These are phyloP conservation scores for Asterella californica DNA, from an alignment of 225 moss, liverwort and hornwort species.

Conservation along the genomic window DNA sequence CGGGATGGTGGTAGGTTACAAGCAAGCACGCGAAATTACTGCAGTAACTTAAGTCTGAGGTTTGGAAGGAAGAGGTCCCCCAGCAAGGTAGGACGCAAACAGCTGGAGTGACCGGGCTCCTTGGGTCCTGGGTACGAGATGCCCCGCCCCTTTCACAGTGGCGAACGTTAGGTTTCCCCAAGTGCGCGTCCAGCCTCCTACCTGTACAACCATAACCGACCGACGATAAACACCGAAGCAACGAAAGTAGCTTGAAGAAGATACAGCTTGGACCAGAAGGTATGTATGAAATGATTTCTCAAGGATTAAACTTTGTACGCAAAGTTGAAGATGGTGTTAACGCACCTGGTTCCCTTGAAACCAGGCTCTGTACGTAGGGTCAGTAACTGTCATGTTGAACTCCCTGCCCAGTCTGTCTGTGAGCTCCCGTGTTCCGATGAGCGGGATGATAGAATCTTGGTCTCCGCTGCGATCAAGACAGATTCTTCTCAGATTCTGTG, in stretches of 20 bases:
- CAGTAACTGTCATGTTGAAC: neutral
- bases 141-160: constrained; percentile 60
- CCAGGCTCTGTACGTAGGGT: constrained; percentile 27
- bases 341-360: constrained; percentile 35
- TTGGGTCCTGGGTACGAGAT: constrained; percentile 58
- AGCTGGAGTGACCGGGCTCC: constrained; percentile 49
- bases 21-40: neutral
- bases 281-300: too few relatives aligned
- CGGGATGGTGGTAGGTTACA: neutral
- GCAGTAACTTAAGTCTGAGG: neutral
- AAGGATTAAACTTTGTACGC: neutral
- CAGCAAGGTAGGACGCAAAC: constrained; percentile 34
- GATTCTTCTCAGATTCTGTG: neutral
- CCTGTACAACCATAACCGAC: constrained; percentile 27
- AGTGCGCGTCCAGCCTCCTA: constrained; percentile 51
- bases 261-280: too few relatives aligned
- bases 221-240: neutral
- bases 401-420: constrained; percentile 13
- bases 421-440: constrained; percentile 31
- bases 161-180: constrained; percentile 54
- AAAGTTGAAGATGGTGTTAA: neutral
- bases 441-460: constrained; percentile 29
- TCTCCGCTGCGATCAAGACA: constrained; percentile 30
- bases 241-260: too few relatives aligned
- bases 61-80: constrained; percentile 23